These are phyloP conservation scores for Arbutus unedo DNA, from an alignment of 148 eudicot genomes.

Conservation along the genomic window DNA sequence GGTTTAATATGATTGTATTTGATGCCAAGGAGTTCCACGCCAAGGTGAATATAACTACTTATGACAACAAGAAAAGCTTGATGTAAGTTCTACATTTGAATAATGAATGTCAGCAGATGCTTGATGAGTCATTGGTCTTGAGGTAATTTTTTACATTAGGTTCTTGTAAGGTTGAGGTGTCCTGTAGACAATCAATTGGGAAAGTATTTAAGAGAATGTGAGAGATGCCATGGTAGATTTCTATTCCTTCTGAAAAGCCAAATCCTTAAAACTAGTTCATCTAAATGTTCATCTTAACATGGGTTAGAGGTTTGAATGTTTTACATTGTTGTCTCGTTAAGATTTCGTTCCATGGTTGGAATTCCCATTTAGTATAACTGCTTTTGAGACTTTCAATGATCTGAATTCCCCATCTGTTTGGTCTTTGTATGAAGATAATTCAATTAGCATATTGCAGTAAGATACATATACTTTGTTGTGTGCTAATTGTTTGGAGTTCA, in stretches of 20 bases:
- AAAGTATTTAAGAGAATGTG: background rate
- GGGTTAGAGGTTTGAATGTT: background rate
- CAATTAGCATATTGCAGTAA: background rate
- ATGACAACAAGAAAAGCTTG: background rate
- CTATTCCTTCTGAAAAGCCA: background rate
- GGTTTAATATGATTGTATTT: background rate
- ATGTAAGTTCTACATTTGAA: background rate
- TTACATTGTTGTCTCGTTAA: background rate
- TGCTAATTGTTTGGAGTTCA: background rate
- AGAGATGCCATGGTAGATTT: background rate
- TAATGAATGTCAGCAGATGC: background rate
- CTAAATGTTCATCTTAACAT: background rate
- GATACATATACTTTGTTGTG: background rate
- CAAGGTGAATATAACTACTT: conserved; percentile 3
- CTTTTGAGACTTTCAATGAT: background rate
- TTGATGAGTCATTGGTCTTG: background rate
- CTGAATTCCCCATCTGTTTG: background rate
- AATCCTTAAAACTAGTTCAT: background rate
- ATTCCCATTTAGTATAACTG: background rate
- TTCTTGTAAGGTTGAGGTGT: background rate
- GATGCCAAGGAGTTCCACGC: conserved; percentile 7
- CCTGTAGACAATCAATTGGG: background rate
- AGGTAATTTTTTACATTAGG: too few species aligned
- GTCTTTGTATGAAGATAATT: background rate
- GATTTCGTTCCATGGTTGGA: background rate